phyloP scores from a whole-genome alignment of 1,284 basidiomycete genomes.

The Ceraceosorus guamensis region DNA sequence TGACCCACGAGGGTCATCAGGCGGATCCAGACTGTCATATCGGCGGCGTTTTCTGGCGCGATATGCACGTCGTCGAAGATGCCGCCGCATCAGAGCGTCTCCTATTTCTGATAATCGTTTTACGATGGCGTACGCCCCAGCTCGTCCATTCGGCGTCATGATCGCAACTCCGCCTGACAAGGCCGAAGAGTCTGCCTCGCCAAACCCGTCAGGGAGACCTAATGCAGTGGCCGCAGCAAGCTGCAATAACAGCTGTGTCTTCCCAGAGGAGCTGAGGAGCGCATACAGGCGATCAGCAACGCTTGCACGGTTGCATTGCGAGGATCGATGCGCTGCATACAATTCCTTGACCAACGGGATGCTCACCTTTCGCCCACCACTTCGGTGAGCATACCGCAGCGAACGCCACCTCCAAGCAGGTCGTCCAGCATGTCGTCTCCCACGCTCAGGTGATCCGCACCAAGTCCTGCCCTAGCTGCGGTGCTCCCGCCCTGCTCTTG shows the following conservation, averaged over 20 bases:
- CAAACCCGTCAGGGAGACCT: slow-evolving; percentile 6
- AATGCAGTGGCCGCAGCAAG: slow-evolving; percentile 24
- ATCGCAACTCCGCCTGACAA: too few species aligned
- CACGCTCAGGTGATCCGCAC: too few species aligned
- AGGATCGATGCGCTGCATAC: not conserved
- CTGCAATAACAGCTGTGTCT: slow-evolving; percentile 34
- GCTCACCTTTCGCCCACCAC: slow-evolving; percentile 31
- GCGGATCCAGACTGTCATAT: not conserved
- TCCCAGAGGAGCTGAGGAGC: slow-evolving; percentile 23
- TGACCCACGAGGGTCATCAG: not conserved
- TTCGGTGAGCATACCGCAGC: slow-evolving; percentile 22
- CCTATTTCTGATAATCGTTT: not conserved
- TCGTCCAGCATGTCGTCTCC: slow-evolving; percentile 13
- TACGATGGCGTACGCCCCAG: not conserved
- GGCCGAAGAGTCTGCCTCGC: not conserved
- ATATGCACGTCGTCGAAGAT: not conserved
- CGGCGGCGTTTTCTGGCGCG: not conserved
- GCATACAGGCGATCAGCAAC: not conserved
- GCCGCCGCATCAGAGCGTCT: not conserved
- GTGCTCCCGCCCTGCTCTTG: too few species aligned
- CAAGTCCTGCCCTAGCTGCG: too few species aligned
- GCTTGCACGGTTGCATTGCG: not conserved
- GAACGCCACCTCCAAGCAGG: slow-evolving; percentile 23
- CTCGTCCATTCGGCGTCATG: too few species aligned
- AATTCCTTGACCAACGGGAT: not conserved